Percentiles rank a stretch among this genome's conserved stretches.
These are phyloP conservation scores for Lasiodiplodia hormozganensis DNA, from an alignment of 2,329 filamentous ascomycete genomes.

Conservation along the genomic window DNA sequence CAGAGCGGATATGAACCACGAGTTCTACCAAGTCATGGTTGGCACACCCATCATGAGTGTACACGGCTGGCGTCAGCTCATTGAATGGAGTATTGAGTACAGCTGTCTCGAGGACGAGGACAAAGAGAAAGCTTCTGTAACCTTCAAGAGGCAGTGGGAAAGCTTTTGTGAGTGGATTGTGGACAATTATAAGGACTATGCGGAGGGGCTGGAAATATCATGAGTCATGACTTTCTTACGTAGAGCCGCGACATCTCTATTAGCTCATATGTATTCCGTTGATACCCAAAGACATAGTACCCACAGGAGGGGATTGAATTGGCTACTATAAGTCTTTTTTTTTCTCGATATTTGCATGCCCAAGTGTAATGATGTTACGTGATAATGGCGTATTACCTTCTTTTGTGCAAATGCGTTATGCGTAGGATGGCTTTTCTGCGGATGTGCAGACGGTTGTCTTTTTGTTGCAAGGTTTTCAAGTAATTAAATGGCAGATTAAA, in stretches of 20 bases:
- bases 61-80: constrained; percentile 72
- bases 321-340: too few species aligned
- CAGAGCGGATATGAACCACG: constrained; percentile 74
- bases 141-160: constrained; percentile 66
- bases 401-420: too few species aligned
- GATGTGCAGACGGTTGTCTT: too few species aligned
- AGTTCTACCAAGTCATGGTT: constrained; percentile 79
- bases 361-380: too few species aligned
- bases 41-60: constrained; percentile 71
- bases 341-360: too few species aligned
- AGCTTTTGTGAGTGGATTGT: constrained; percentile 64
- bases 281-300: neutral
- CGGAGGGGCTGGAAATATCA: constrained; percentile 1
- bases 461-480: too few species aligned
- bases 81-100: constrained; percentile 55
- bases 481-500: too few species aligned
- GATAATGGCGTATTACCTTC: too few species aligned
- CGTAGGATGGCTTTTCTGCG: too few species aligned
- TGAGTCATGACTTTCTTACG: constrained; percentile 1
- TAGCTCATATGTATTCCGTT: neutral
- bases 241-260: neutral
- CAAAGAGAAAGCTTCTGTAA: constrained; percentile 44
- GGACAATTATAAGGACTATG: constrained; percentile 39
- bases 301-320: too few species aligned
- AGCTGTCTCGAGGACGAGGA: constrained; percentile 51